Evolutionary conservation across 495 filamentous ascomycete species (phyloP), one percentile per base, ranked within the genome.

Genomic region (Tuber brumale): DNA sequence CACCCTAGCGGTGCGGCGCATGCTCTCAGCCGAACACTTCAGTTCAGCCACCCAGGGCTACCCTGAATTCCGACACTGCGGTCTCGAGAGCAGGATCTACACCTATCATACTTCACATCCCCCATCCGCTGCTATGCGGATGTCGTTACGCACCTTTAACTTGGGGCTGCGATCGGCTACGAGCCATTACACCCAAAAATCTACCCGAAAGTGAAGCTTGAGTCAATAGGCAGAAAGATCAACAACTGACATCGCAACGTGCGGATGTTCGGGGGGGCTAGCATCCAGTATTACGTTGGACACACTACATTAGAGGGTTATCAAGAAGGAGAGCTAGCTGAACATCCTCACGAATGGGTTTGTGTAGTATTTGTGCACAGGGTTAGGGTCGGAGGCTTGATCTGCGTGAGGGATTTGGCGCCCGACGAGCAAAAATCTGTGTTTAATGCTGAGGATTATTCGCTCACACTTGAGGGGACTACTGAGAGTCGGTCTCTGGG

Each of bases 81-180:
- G 95, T 76, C 88, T 99, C 3, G 95, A 95, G 0, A 92, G 90
- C 18, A 93, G 95, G 79, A 99, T 99, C 83, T 99, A 99, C 86
- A 98, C 95, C 1, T 37, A 37, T 3, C 3, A n/a, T n/a, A 98
- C 84, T 98, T 99, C 86, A 98, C 95, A 3, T 95, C 92, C 8
- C 95, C 96, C 12, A 98, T 99, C 83, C 91, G 95, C 45, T 92
- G 95, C 18, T 99, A 98, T 83, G 94, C 95, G 18, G 95, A 99
- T 86, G 88, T 99, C 1, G 88, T 95, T 48, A 95, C 93, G 3
- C 95, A 99, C 83, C 89, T 95, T 31, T 95, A 98, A 85, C 91
- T 99, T 69, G 94, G 94, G 8, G 93, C 94, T 4, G 94, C 96
- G 14, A 97, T 99, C 83, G 91, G 90, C 48, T 97, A 97, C 86